These are phyloP conservation scores for Lindgomyces ingoldianus DNA, from an alignment of 495 filamentous ascomycete species.

Conservation along the genomic window DNA sequence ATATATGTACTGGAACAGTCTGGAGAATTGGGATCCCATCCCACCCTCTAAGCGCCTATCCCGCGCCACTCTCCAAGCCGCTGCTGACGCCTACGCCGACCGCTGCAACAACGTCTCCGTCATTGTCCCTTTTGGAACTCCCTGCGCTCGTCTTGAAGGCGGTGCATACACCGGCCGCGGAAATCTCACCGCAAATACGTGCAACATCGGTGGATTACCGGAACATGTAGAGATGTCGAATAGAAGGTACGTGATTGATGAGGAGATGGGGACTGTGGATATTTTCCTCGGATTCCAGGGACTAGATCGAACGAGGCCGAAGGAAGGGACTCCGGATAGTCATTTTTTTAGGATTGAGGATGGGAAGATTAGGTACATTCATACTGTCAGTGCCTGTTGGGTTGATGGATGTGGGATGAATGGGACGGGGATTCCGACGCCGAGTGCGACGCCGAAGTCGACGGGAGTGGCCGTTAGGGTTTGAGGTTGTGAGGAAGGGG, in stretches of 20 bases:
- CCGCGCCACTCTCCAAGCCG: slow-evolving; percentile 13
- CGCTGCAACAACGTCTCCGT: slow-evolving; percentile 47
- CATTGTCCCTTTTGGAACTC: slow-evolving; percentile 50
- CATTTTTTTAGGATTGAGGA: slow-evolving; percentile 30
- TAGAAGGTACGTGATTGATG: slow-evolving; percentile 50
- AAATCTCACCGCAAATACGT: slow-evolving; percentile 42
- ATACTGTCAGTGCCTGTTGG: slow-evolving; percentile 9
- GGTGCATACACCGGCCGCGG: slow-evolving; percentile 46
- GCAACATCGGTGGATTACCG: slow-evolving; percentile 43
- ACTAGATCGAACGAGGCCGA: slow-evolving; percentile 12
- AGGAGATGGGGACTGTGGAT: slow-evolving; percentile 48
- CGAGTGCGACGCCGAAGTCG: too few species aligned
- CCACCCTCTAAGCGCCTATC: slow-evolving; percentile 7
- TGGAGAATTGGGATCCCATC: slow-evolving; percentile 22
- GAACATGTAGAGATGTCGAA: slow-evolving; percentile 42
- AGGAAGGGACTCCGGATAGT: slow-evolving; percentile 21
- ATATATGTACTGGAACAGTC: slow-evolving; percentile 10
- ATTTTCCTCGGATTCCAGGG: slow-evolving; percentile 40
- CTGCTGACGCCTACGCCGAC: slow-evolving; percentile 19
- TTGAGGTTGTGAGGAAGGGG: too few species aligned
- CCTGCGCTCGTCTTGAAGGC: slow-evolving; percentile 52
- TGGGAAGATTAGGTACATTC: slow-evolving; percentile 19
- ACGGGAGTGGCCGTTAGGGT: too few species aligned
- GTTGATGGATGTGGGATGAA: slow-evolving; percentile 16
- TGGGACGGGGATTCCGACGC: slow-evolving; percentile 3